These are phyloP conservation scores for Rhizopogon vulgaris DNA, from an alignment of 768 basidiomycete species.

Conservation along the genomic window DNA sequence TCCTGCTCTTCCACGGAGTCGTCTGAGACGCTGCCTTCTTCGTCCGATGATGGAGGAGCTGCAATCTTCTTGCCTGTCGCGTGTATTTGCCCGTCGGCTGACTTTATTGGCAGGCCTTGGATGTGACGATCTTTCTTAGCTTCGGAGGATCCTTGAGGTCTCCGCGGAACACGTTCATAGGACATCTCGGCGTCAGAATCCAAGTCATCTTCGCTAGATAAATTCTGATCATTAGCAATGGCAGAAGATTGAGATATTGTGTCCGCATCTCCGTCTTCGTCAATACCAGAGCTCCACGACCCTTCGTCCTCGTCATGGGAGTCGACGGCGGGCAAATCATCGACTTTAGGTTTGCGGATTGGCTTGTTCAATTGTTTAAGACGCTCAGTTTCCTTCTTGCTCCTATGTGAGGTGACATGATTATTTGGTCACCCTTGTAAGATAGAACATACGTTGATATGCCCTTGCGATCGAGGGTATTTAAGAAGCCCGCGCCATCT, in stretches of 20 bases:
- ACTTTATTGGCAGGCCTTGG: slow-evolving; percentile 78
- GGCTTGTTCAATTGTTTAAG: slow-evolving; percentile 65
- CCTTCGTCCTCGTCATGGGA: slow-evolving; percentile 59
- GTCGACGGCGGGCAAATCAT: slow-evolving; percentile 65
- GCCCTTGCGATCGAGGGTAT: slow-evolving; percentile 66
- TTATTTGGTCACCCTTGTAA: neutral
- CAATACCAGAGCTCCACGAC: slow-evolving; percentile 41
- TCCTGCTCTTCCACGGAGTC: slow-evolving; percentile 29
- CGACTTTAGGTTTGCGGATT: slow-evolving; percentile 34
- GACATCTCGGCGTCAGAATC: slow-evolving; percentile 69
- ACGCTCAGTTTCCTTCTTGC: slow-evolving; percentile 75
- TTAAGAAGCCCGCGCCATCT: slow-evolving; percentile 58
- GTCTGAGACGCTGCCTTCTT: slow-evolving; percentile 28
- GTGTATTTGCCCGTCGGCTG: slow-evolving; percentile 73
- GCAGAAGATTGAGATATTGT: slow-evolving; percentile 18
- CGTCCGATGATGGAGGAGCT: slow-evolving; percentile 16
- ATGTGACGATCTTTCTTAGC: slow-evolving; percentile 44
- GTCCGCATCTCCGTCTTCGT: slow-evolving; percentile 25
- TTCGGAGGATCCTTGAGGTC: slow-evolving; percentile 39
- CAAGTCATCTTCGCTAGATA: slow-evolving; percentile 4
- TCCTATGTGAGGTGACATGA: slow-evolving; percentile 40
- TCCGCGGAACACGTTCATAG: slow-evolving; percentile 63
- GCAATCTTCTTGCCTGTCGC: slow-evolving; percentile 36
- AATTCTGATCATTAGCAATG: slow-evolving; percentile 10
- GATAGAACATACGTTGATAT: slow-evolving; percentile 60